A percentile compares a stretch with the other conserved stretches of the same genome.
phyloP scores from a whole-genome alignment of 768 basidiomycete species.

The Lactifluus piperatus region DNA sequence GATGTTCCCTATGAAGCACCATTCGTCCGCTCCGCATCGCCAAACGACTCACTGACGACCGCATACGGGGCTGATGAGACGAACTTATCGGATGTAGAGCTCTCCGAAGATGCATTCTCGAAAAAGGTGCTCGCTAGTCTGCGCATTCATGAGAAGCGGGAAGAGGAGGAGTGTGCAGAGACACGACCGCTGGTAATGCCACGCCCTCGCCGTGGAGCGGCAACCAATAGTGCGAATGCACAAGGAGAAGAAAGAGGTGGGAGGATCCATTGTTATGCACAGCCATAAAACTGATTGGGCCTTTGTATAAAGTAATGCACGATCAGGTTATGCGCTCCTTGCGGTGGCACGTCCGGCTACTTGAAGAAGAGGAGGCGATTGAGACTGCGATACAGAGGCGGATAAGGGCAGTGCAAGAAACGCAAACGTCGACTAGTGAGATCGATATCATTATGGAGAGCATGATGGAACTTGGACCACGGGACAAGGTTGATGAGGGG shows the following conservation, averaged over 20 bases:
- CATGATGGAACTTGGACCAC: constrained; percentile 29
- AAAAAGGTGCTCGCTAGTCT: constrained; percentile 30
- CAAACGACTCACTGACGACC: constrained; percentile 39
- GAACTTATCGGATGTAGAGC: constrained; percentile 31
- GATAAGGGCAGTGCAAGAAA: constrained; percentile 30
- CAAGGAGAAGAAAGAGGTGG: constrained; percentile 33
- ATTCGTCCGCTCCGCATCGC: constrained; percentile 38
- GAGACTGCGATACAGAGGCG: constrained; percentile 33
- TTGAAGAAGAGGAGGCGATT: constrained; percentile 39
- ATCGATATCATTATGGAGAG: constrained; percentile 35
- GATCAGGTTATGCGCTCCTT: constrained; percentile 33
- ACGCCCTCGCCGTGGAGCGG: constrained; percentile 18
- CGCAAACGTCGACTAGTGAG: constrained; percentile 29
- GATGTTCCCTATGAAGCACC: constrained; percentile 35
- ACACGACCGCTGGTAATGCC: constrained; percentile 29
- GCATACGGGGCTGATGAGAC: constrained; percentile 41
- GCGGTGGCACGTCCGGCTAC: constrained; percentile 29
- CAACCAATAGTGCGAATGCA: constrained; percentile 19
- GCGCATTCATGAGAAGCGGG: constrained; percentile 29
- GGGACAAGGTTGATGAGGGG: background rate
- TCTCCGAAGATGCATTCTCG: constrained; percentile 32
- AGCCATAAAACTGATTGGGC: background rate
- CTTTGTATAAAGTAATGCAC: constrained; percentile 26
- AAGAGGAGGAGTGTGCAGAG: constrained; percentile 31
- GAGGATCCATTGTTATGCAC: background rate